These are phyloP conservation scores for Boletus pseudo-olivaceus DNA, from an alignment of 768 basidiomycete species.

Conservation along the genomic window DNA sequence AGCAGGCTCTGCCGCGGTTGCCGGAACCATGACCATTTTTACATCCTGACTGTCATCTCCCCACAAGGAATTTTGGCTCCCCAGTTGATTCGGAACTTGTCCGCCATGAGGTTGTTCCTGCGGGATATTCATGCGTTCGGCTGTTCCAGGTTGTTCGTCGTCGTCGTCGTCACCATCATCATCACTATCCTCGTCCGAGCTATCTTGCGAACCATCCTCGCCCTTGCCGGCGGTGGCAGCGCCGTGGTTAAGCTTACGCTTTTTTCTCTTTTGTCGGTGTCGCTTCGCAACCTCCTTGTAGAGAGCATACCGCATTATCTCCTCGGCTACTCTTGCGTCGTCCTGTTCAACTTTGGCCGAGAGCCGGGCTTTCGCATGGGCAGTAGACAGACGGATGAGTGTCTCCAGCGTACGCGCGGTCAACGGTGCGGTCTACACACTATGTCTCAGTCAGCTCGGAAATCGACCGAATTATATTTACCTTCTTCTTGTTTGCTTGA, in stretches of 20 bases:
- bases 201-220: constrained; percentile 41
- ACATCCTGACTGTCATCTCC: constrained; percentile 65
- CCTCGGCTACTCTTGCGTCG: constrained; percentile 89
- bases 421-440: constrained; percentile 82
- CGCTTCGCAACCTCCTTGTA: constrained; percentile 96
- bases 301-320: constrained; percentile 93
- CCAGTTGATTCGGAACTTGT: constrained; percentile 27
- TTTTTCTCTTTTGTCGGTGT: constrained; percentile 63
- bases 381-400: constrained; percentile 94
- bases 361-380: constrained; percentile 94
- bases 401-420: constrained; percentile 99
- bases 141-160: constrained; percentile 34
- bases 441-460: constrained; percentile 11
- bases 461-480: constrained; percentile 20
- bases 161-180: constrained; percentile 49
- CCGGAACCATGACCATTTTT: constrained; percentile 52
- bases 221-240: constrained; percentile 50
- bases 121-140: constrained; percentile 52
- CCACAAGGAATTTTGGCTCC: constrained; percentile 58
- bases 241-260: constrained; percentile 79
- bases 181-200: constrained; percentile 34
- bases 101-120: constrained; percentile 25
- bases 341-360: constrained; percentile 78
- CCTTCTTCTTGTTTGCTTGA: constrained; percentile 83
- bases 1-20: constrained; percentile 33